Base-by-base conservation (phyloP, 1,139 yeast genomes). In the Diutina ranongensis region DNA sequence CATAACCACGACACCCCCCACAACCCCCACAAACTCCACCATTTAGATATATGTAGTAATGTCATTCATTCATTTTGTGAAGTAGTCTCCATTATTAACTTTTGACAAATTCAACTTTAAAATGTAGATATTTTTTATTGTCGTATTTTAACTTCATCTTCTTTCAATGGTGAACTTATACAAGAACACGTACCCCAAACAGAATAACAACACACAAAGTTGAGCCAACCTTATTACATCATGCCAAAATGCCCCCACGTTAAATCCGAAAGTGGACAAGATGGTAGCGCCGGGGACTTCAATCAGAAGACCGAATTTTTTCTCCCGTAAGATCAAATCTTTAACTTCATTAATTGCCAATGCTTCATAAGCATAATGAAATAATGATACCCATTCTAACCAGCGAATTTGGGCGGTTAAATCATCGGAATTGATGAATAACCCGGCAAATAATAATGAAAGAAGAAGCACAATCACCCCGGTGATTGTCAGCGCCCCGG, bases 201-300 rank as follows among this genome's bases (percentile, higher is more conserved):
- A 55, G 44, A 83, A 60, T 59, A 86, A 86, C 1, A 69, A 55
- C 2, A 65, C 57, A 18, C 71, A 65, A 51, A 80, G 77, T 8
- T 71, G 67, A 0, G 64, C 67, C 48, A 86, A 68, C 36, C 71
- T 74, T 7, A 67, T 54, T 20, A 83, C 71, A 60, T 92, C 97
- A 40, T 68, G 66, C 65, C 78, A 65, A 50, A 85, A 74, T 1
- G 92, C 94, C 35, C 80, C 77, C 18, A 86, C 89, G 52, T 85
- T 76, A 62, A 92, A 92, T 0, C 98, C 98, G 68, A 92, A 92
- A 0, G 97, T 88, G 54, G 94, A 84, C 53, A 92, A 72, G 49
- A 92, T 92, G 1, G 95, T 94, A 1, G 98, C 97, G 4, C 98
- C 98, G 0, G 98, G 98, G n/a, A 92, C 94, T 62, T 88, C 96